phyloP scores from a whole-genome alignment of 2,329 filamentous ascomycete genomes.

The Bipolaris zeicola region DNA sequence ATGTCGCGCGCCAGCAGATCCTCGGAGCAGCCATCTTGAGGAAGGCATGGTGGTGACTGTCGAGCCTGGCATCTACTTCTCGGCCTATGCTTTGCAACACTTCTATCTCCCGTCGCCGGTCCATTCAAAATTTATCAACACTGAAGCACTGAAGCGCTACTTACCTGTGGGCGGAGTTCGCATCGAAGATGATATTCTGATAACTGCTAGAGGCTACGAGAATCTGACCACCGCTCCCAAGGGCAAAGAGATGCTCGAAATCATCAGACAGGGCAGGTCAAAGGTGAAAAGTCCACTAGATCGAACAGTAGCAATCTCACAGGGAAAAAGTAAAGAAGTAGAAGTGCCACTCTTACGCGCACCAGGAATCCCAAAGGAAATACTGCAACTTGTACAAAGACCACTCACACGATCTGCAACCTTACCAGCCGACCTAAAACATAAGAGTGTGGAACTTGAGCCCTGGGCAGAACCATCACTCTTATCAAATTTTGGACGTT shows the following conservation, averaged over 20 bases:
- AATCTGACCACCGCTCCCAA: conserved; percentile 77
- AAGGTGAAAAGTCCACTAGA: conserved; percentile 3
- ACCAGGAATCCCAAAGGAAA: conserved; percentile 31
- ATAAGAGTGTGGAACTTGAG: conserved; percentile 24
- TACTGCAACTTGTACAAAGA: conserved; percentile 16
- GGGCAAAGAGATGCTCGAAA: conserved; percentile 66
- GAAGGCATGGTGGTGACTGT: conserved; percentile 63
- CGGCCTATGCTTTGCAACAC: conserved; percentile 77
- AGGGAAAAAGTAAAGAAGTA: neutral
- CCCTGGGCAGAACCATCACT: conserved; percentile 27
- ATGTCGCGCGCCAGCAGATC: conserved; percentile 41
- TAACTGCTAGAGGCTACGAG: conserved; percentile 70
- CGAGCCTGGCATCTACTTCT: conserved; percentile 76
- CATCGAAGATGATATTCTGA: conserved; percentile 74
- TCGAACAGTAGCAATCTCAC: neutral
- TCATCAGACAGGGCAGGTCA: conserved; percentile 49
- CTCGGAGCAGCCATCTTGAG: conserved; percentile 49
- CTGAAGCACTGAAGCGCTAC: conserved; percentile 73
- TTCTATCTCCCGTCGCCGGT: conserved; percentile 76
- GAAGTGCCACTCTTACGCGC: conserved; percentile 27
- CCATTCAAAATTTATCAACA: conserved; percentile 78
- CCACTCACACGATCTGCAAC: conserved; percentile 31
- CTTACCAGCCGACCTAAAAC: conserved; percentile 19
- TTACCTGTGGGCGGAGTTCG: conserved; percentile 81
- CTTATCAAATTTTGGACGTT: conserved; percentile 28